Conservation (phyloP, 352 stramenopile genomes). For the Albugo laibachii region DNA sequence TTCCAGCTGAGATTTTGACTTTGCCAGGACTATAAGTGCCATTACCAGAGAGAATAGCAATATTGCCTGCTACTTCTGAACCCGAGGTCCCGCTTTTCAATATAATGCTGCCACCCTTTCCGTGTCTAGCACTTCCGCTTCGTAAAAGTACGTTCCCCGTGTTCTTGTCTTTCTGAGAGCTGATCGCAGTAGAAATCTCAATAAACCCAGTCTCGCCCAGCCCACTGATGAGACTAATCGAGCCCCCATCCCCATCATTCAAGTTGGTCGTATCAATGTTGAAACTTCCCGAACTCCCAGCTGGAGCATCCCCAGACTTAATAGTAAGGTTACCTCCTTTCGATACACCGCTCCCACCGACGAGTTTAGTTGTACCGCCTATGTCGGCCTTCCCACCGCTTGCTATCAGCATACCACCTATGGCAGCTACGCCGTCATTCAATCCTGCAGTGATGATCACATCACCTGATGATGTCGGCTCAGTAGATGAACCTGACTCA, state of each 20-base stretch:
- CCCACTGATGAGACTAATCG: conserved; percentile 31
- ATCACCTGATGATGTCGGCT: too few relatives aligned
- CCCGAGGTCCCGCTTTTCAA: conserved; percentile 23
- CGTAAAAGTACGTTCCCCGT: not conserved
- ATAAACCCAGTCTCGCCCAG: conserved; percentile 10
- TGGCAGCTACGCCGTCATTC: too few relatives aligned
- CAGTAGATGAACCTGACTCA: conserved; percentile 2
- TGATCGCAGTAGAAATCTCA: too few relatives aligned
- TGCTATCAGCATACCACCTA: conserved; percentile 6
- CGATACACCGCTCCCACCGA: conserved; percentile 27
- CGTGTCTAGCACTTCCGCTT: conserved; percentile 14
- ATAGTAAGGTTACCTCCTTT: conserved; percentile 31
- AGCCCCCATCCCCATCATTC: conserved; percentile 31
- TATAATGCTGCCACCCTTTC: conserved; percentile 24
- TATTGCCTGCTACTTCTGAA: conserved; percentile 11
- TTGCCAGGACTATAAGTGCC: not conserved
- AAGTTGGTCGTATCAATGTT: conserved; percentile 18
- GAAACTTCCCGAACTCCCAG: conserved; percentile 3
- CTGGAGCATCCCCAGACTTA: conserved; percentile 8
- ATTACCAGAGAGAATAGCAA: not conserved
- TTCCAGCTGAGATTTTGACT: not conserved
- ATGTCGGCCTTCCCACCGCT: conserved; percentile 61
- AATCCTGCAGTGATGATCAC: too few relatives aligned
- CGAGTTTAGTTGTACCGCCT: conserved; percentile 56
- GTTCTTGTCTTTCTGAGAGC: too few relatives aligned